Evolutionary conservation across 805 yeast genomes (phyloP), one percentile per base, ranked within the genome.

Genomic region (Millerago galiae): DNA sequence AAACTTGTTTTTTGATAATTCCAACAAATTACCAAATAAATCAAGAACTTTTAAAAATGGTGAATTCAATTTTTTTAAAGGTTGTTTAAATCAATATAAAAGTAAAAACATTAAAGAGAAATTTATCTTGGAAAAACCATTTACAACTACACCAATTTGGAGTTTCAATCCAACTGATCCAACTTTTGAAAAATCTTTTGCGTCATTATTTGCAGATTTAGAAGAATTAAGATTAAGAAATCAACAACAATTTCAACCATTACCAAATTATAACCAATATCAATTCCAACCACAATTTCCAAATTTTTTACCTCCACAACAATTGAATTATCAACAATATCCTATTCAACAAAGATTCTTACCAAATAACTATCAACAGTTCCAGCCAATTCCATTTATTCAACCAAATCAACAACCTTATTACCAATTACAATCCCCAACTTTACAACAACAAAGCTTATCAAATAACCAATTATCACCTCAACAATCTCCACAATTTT

Each of bases 121-220:
- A 15, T 67, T 71, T 39, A 52, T 61, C 17, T 67, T 81, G 46
- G 89, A 81, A 50, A 77, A 69, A 52, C 79, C 93, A 7, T 86
- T 74, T 59, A 69, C 70, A 33, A 81, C 91, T 0, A 81, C 86
- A 9, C 95, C 95, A 40, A 81, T 90, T 0, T 85, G 95, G 95
- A 68, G 37, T 77, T 79, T 28, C 8, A 31, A 35, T 34, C 36
- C 41, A 27, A 29, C 33, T 16, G 46, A 45, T 35, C 52, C 53
- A 29, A 52, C 51, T 3, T 61, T 73, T 18, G 83, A 77, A 35
- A 79, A 74, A 44, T 68, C 82, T 2, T 77, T 77, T 60, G 72
- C 68, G 42, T 61, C 66, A 14, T 58, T 75, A 32, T 78, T 79
- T 61, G 74, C 80, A 3, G 68, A 68, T 42, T 30, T 43, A 8